Percentiles rank a stretch among this genome's conserved stretches.
Evolutionary conservation across 192 early-diverging fungal species (phyloP).

Genomic region (Rhizoclosmatium sp.): DNA sequence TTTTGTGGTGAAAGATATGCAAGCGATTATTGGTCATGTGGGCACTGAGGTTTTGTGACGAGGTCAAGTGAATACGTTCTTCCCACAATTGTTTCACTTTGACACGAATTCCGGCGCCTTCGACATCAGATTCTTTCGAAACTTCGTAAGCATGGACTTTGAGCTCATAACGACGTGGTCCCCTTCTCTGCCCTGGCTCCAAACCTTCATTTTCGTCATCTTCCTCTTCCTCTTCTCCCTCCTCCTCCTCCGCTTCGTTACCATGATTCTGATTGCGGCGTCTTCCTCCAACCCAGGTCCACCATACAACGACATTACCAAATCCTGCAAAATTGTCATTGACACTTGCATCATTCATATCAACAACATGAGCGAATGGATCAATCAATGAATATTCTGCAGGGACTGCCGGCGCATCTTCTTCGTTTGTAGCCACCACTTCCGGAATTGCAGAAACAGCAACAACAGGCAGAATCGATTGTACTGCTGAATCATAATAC

Average conservation of each 20-base stretch:
- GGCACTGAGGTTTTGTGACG: constrained; percentile 14
- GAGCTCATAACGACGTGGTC: constrained; percentile 18
- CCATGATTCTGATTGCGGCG: constrained; percentile 1
- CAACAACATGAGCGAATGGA: constrained; percentile 20
- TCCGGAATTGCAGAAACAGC: neutral
- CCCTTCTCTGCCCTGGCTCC: neutral
- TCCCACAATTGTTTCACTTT: constrained; percentile 9
- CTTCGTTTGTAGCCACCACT: neutral
- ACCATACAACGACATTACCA: constrained; percentile 33
- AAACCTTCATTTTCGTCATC: neutral
- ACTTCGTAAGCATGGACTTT: constrained; percentile 34
- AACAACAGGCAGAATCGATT: constrained; percentile 16
- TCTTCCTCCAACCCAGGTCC: constrained; percentile 30
- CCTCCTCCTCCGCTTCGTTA: constrained; percentile 2
- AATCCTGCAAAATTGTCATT: constrained; percentile 30
- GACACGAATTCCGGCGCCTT: constrained; percentile 20
- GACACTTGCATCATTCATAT: constrained; percentile 27
- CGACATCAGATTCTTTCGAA: neutral
- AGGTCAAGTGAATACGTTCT: constrained; percentile 17
- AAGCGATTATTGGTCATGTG: constrained; percentile 10
- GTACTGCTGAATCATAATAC: constrained; percentile 15
- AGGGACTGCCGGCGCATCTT: neutral
- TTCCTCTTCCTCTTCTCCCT: neutral
- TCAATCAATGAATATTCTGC: constrained; percentile 11
- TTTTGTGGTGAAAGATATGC: constrained; percentile 25